phyloP scores from a whole-genome alignment of 345 rosid genomes.

The Gossypium australe region DNA sequence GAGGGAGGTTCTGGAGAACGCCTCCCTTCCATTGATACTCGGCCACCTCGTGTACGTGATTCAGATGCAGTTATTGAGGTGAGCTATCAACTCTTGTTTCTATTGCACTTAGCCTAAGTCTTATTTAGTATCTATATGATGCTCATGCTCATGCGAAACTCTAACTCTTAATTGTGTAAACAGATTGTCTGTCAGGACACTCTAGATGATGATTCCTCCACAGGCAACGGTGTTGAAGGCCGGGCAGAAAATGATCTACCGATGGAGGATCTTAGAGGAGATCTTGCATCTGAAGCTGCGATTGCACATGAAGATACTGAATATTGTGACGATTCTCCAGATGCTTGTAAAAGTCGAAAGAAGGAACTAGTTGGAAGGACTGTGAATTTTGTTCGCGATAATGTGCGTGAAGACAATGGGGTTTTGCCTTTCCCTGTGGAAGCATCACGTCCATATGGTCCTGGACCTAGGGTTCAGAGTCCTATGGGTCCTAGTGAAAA shows the following conservation, averaged over 20 bases:
- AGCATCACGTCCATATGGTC: constrained; percentile 25
- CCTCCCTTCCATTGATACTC: constrained; percentile 76
- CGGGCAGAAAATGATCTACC: constrained; percentile 30
- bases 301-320: constrained; percentile 23
- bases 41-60: constrained; percentile 86
- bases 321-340: constrained; percentile 31
- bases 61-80: constrained; percentile 97
- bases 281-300: constrained; percentile 34
- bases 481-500: constrained; percentile 32
- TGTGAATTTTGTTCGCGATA: constrained; percentile 28
- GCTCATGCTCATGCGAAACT: constrained; percentile 16
- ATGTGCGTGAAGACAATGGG: constrained; percentile 37
- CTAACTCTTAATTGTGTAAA: constrained; percentile 30
- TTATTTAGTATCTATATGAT: background rate
- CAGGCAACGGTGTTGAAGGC: constrained; percentile 38
- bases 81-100: constrained; percentile 7
- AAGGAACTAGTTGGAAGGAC: constrained; percentile 24
- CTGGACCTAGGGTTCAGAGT: constrained; percentile 35
- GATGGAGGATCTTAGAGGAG: constrained; percentile 33
- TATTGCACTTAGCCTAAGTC: constrained; percentile 14
- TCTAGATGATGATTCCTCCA: constrained; percentile 48
- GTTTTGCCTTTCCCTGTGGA: constrained; percentile 26
- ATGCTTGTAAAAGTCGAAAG: constrained; percentile 25
- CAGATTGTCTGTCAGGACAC: constrained; percentile 78
- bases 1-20: constrained; percentile 90